Conservation (phyloP, 306 rosid genomes). For the Cucurbita moschata region DNA sequence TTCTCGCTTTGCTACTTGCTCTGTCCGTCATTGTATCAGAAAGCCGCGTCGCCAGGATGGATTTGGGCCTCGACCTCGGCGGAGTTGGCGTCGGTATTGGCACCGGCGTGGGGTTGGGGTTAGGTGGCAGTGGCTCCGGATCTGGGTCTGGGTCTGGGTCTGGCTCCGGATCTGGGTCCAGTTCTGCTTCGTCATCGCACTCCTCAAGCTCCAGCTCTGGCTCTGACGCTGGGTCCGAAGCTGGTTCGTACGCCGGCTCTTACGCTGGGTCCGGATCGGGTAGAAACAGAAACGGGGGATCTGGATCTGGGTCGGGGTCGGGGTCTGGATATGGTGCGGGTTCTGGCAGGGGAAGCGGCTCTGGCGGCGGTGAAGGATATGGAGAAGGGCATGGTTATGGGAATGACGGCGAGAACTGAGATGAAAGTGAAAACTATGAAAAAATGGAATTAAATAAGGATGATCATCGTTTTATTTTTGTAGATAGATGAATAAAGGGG, state of each 20-base stretch:
- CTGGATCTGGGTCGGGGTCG: slow-evolving; percentile 11
- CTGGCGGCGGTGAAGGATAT: not conserved
- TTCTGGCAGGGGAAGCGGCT: not conserved
- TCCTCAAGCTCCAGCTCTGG: not conserved
- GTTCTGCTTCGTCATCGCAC: slow-evolving; percentile 12
- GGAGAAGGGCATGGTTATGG: not conserved
- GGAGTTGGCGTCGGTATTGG: slow-evolving; percentile 44
- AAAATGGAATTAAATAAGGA: not conserved
- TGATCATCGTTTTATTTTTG: not conserved
- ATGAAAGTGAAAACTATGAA: not conserved
- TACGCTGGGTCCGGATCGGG: slow-evolving; percentile 7
- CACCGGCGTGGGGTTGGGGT: slow-evolving; percentile 24
- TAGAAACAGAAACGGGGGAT: slow-evolving; percentile 8
- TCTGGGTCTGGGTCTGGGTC: slow-evolving; percentile 29
- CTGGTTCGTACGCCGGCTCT: slow-evolving; percentile 14
- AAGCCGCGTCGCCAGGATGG: slow-evolving; percentile 42
- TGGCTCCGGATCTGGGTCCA: slow-evolving; percentile 29
- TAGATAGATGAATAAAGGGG: not conserved
- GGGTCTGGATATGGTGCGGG: slow-evolving; percentile 9
- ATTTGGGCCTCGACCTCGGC: slow-evolving; percentile 52
- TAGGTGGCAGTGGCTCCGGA: slow-evolving; percentile 31
- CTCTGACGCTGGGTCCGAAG: slow-evolving; percentile 21
- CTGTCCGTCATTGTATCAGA: slow-evolving; percentile 14
- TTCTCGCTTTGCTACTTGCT: not conserved
- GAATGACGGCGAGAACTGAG: not conserved